Base-by-base conservation (phyloP, 495 filamentous ascomycete species). In the Podospora pseudoanserina region DNA sequence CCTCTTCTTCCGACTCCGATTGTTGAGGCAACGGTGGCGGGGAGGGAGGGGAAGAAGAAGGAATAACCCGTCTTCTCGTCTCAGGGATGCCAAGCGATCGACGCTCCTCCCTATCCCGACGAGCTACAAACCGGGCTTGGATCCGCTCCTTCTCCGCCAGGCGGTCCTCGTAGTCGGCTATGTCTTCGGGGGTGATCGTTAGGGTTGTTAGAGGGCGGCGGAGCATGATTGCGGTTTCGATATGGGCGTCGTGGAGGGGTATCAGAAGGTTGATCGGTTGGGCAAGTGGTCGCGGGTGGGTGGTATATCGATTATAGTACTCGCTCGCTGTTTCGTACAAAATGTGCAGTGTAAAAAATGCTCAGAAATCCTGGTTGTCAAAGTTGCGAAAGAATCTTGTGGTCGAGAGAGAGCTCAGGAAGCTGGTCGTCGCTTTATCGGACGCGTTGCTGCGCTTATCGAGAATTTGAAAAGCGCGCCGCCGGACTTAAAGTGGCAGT, bases 181-280 rank as follows among this genome's bases (percentile, higher is more conserved):
- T 78, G 74, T 96, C 92, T 78, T 94, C 91, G 11, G 88, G 81
- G 0, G 92, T 94, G 53, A 96, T 83, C 64, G 86, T 84, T 69
- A 96, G 91, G 30, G 88, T 84, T 5, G 92, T 96, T 2, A 91
- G 89, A 60, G 90, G 88, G 49, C 92, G 89, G 73, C 92, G 92
- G 67, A 96, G 89, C 92, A 96, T 96, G 30, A 7, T 32, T 32
- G 30, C 30, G 30, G 30, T 32, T 32, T 32, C 30, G 30, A 32
- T 32, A 32, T 32, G 4, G 30, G 30, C 4, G 30, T 32, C 7
- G 30, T 73, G n/a, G 39, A 49, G 28, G 16, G 58, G 60, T n/a
- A 53, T 3, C 60, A 28, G 2, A 32, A 1, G 59, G 39, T 20
- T 18, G 9, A 16, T 49, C 9, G 2, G 39, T 2, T 13, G 2